Percentiles rank a stretch among this genome's conserved stretches.
Evolutionary conservation across 1,139 yeast species (phyloP).

Genomic region (Fermentozyma sake): DNA sequence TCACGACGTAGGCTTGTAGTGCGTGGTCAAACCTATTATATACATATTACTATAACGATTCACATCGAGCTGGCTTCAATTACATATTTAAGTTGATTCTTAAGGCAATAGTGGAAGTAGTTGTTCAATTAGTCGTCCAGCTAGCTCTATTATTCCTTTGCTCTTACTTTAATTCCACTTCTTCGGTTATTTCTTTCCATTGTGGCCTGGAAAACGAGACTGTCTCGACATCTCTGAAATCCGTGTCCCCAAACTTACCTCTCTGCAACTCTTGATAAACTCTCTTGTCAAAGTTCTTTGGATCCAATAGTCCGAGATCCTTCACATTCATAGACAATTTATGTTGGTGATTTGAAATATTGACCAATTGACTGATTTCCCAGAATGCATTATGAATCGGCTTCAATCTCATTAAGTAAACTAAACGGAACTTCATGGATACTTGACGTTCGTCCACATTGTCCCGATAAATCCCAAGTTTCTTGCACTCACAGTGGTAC

Average conservation of each 20-base stretch:
- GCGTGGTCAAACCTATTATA: no score
- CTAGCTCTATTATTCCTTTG: no score
- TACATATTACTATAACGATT: no score
- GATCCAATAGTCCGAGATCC: conserved; percentile 39
- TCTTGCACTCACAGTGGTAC: conserved; percentile 30
- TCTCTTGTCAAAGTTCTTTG: conserved; percentile 26
- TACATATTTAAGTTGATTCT: no score
- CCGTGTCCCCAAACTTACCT: conserved; percentile 22
- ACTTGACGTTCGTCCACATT: conserved; percentile 5
- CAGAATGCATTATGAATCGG: conserved; percentile 38
- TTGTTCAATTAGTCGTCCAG: no score
- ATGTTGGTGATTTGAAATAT: conserved; percentile 32
- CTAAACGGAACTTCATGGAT: conserved; percentile 6
- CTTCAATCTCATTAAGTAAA: conserved; percentile 13
- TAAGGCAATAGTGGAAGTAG: no score
- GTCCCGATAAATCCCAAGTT: conserved; percentile 25
- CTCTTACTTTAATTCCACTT: no score
- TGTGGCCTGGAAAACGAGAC: conserved; percentile 15
- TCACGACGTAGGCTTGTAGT: no score
- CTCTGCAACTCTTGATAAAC: conserved; percentile 22
- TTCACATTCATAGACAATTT: conserved; percentile 19
- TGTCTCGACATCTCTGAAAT: conserved; percentile 20
- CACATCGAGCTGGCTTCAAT: no score
- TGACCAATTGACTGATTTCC: conserved; percentile 30
- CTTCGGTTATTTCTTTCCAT: no score